Evolutionary conservation across 495 filamentous ascomycete genomes (phyloP).

Genomic region (Penicillium salamii): DNA sequence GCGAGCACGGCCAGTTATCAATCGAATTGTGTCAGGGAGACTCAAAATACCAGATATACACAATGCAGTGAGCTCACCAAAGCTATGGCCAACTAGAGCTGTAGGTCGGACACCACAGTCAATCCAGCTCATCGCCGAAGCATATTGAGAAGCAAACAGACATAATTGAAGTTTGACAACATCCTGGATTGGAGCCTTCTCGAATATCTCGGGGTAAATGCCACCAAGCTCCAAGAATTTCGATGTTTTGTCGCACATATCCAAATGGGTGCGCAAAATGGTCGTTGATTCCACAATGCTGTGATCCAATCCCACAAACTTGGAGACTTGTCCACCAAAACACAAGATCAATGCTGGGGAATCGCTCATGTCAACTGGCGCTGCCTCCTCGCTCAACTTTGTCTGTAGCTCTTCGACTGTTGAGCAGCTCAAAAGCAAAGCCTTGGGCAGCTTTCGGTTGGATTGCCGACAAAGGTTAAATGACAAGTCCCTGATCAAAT

Average conservation of each 20-base stretch:
- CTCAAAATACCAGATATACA: constrained; percentile 33
- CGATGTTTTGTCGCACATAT: constrained; percentile 1
- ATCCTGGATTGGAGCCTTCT: constrained; percentile 31
- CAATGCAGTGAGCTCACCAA: constrained; percentile 47
- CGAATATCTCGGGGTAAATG: constrained; percentile 51
- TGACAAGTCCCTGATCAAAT: constrained; percentile 15
- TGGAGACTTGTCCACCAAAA: constrained; percentile 34
- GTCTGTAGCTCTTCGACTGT: constrained; percentile 31
- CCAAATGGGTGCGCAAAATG: constrained; percentile 39
- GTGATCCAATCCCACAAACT: constrained; percentile 27
- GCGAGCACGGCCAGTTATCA: constrained; percentile 42
- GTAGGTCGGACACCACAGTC: constrained; percentile 31
- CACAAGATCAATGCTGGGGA: constrained; percentile 26
- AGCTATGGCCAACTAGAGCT: constrained; percentile 51
- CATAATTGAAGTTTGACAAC: constrained; percentile 39
- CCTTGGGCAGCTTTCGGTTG: constrained; percentile 31
- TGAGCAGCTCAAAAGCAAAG: constrained; percentile 27
- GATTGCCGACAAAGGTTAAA: constrained; percentile 37
- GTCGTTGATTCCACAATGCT: constrained; percentile 27
- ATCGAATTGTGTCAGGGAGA: constrained; percentile 31
- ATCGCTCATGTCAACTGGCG: background rate
- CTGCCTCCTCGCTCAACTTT: constrained; percentile 12
- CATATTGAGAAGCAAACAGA: constrained; percentile 50
- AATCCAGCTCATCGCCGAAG: constrained; percentile 47
- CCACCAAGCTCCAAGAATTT: constrained; percentile 24